Conservation (phyloP, 2,329 filamentous ascomycete species). For the Trichoderma lentiforme region DNA sequence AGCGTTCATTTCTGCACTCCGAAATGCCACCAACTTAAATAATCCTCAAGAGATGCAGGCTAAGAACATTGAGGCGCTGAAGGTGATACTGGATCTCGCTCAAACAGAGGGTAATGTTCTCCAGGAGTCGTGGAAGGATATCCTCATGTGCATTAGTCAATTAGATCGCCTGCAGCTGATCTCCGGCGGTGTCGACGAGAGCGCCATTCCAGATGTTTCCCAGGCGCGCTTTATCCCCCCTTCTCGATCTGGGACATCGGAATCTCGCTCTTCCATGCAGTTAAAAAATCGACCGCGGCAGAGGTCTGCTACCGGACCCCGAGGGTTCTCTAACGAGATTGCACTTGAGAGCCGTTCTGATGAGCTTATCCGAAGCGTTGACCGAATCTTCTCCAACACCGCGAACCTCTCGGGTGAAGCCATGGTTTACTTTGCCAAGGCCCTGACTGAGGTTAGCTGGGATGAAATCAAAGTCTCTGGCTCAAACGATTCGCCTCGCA, state of each 20-base stretch:
- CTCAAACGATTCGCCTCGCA: conserved; percentile 90
- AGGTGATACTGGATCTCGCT: conserved; percentile 85
- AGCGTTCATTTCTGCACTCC: conserved; percentile 89
- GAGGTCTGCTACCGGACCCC: conserved; percentile 56
- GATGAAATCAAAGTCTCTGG: conserved; percentile 98
- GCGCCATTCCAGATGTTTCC: conserved; percentile 85
- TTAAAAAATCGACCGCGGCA: conserved; percentile 47
- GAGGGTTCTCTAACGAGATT: conserved; percentile 71
- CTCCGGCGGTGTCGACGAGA: conserved; percentile 90
- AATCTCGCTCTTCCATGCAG: conserved; percentile 66
- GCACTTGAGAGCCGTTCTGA: conserved; percentile 89
- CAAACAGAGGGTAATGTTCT: conserved; percentile 89
- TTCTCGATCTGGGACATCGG: conserved; percentile 50
- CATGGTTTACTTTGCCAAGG: conserved; percentile 91
- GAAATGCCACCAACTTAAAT: conserved; percentile 92
- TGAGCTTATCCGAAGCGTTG: conserved; percentile 87
- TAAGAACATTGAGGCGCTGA: conserved; percentile 94
- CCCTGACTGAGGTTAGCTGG: conserved; percentile 95
- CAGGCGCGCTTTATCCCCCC: conserved; percentile 69
- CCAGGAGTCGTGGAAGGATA: conserved; percentile 89
- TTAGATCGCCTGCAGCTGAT: conserved; percentile 93
- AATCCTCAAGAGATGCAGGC: conserved; percentile 93
- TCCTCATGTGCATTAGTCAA: conserved; percentile 92
- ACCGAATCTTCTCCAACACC: conserved; percentile 95
- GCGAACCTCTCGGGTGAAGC: conserved; percentile 89